Evolutionary conservation across 2,329 filamentous ascomycete species (phyloP).

Genomic region (Neopestalotiopsis rosae): DNA sequence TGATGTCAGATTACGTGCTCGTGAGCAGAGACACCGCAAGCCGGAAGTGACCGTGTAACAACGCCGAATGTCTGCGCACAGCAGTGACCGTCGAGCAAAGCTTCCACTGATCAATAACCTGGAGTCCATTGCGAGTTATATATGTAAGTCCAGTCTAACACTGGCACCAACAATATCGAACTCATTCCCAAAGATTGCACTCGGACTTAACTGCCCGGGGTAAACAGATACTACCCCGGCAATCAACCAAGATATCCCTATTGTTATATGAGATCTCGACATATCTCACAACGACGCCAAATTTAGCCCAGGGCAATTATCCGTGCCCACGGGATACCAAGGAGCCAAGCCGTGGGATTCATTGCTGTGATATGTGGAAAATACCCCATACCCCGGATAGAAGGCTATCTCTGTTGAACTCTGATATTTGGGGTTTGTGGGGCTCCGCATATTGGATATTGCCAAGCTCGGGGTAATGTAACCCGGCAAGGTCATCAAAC

Average conservation of each 20-base stretch:
- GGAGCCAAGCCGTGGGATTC: not conserved
- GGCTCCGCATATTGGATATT: conserved; percentile 11
- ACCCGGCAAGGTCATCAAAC: conserved; percentile 3
- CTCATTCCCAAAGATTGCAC: not conserved
- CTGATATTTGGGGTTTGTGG: conserved; percentile 18
- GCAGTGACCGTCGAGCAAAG: not conserved
- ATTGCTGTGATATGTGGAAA: conserved; percentile 22
- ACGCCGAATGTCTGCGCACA: not conserved
- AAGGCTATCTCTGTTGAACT: not conserved
- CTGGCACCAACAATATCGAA: not conserved
- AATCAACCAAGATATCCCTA: not conserved
- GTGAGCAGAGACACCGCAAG: not conserved
- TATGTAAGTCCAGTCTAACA: not conserved
- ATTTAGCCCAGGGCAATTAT: conserved; percentile 1
- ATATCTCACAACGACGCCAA: not conserved
- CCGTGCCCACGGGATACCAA: not conserved
- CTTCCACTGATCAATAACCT: not conserved
- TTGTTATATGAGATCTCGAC: not conserved
- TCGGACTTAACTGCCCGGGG: not conserved
- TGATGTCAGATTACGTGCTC: not conserved
- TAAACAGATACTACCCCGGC: not conserved
- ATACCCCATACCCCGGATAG: conserved; percentile 12
- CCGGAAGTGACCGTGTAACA: not conserved
- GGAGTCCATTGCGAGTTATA: not conserved
- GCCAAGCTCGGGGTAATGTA: conserved; percentile 21